Evolutionary conservation across 2,329 filamentous ascomycete species (phyloP).

Genomic region (Calonectria leucothoes): DNA sequence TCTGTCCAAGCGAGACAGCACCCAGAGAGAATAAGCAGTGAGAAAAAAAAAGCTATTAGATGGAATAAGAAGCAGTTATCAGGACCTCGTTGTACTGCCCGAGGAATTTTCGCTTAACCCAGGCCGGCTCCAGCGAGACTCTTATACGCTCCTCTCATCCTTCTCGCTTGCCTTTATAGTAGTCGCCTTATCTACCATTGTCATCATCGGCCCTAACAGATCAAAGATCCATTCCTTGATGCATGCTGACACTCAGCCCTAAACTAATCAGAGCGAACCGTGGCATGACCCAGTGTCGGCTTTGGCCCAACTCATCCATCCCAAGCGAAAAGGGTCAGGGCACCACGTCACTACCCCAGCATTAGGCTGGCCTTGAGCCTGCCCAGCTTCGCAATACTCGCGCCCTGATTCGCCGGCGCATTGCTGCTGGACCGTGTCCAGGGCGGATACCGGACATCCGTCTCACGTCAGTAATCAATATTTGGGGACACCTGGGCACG

Average conservation of each 20-base stretch:
- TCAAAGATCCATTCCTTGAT: neutral
- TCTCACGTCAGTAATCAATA: conserved; percentile 19
- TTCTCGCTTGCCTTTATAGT: neutral
- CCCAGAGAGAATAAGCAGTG: neutral
- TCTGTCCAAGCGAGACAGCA: neutral
- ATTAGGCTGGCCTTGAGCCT: neutral
- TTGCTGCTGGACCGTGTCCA: neutral
- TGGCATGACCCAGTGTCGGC: neutral
- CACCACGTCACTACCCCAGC: neutral
- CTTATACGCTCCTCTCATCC: neutral
- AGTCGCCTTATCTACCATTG: neutral
- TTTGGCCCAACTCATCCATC: neutral
- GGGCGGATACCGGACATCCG: neutral
- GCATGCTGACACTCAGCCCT: neutral
- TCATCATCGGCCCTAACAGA: neutral
- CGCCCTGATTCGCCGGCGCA: neutral
- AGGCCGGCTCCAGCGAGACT: neutral
- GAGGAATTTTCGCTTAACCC: neutral
- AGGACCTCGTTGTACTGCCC: neutral
- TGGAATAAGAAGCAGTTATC: too few relatives aligned
- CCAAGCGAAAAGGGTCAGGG: neutral
- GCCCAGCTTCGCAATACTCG: conserved; percentile 7
- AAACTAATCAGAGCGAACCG: neutral
- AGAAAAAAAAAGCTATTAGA: neutral
- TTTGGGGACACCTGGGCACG: neutral